phyloP scores from a whole-genome alignment of 2,329 filamentous ascomycete species.

The Fusarium nodosum region DNA sequence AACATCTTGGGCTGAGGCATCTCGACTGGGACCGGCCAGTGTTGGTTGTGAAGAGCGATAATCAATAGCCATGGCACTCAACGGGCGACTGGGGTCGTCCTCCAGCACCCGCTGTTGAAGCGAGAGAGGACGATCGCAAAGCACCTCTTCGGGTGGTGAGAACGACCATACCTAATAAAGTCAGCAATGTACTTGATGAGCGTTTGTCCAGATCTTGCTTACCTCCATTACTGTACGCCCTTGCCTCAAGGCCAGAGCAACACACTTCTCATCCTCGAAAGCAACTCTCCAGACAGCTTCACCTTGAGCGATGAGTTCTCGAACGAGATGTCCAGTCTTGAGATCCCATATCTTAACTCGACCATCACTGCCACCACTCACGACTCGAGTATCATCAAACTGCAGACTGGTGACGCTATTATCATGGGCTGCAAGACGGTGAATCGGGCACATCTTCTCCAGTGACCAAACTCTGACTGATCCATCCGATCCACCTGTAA shows the following conservation, averaged over 20 bases:
- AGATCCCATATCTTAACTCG: slow-evolving; percentile 98
- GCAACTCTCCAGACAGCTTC: slow-evolving; percentile 98
- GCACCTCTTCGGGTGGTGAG: slow-evolving; percentile 82
- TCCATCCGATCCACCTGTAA: slow-evolving; percentile 95
- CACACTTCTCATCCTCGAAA: slow-evolving; percentile 98
- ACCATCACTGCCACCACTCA: slow-evolving; percentile 97
- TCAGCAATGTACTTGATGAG: slow-evolving; percentile 48
- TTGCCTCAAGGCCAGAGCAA: slow-evolving; percentile 89
- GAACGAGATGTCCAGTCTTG: slow-evolving; percentile 88
- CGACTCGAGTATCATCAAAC: slow-evolving; percentile 95
- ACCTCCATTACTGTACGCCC: slow-evolving; percentile 98
- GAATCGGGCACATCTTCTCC: slow-evolving; percentile 89
- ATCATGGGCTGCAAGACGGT: slow-evolving; percentile 94
- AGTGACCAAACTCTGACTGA: slow-evolving; percentile 97
- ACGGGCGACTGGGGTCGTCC: slow-evolving; percentile 61
- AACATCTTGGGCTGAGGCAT: slow-evolving; percentile 61
- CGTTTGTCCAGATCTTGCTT: slow-evolving; percentile 53
- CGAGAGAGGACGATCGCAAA: slow-evolving; percentile 66
- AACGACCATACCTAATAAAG: slow-evolving; percentile 87
- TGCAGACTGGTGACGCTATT: slow-evolving; percentile 98
- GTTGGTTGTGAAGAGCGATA: slow-evolving; percentile 54
- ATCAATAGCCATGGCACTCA: slow-evolving; percentile 65
- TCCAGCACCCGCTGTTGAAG: slow-evolving; percentile 64
- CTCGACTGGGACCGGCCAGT: slow-evolving; percentile 52
- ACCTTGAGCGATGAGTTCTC: slow-evolving; percentile 90